Evolutionary conservation across 371 early-diverging fungal species (phyloP).

Genomic region (Mortierella sp.): DNA sequence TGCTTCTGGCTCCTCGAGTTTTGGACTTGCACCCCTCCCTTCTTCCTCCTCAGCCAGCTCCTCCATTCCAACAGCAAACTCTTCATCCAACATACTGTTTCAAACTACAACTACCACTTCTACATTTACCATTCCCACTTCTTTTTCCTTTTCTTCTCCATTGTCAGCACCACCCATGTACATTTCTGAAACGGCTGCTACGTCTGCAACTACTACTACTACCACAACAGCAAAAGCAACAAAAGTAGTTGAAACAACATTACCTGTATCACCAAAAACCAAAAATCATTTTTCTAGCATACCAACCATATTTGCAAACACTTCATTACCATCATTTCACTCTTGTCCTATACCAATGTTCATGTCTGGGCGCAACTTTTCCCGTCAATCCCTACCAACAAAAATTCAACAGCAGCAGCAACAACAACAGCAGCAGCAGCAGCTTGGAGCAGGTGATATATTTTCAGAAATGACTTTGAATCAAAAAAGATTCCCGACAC

Average conservation of each 20-base stretch:
- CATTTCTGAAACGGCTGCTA: not conserved
- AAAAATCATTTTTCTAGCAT: not conserved
- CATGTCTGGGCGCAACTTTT: not conserved
- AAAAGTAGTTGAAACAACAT: not conserved
- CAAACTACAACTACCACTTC: not conserved
- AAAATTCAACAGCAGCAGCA: slow-evolving; percentile 5
- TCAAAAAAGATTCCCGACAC: slow-evolving; percentile 2
- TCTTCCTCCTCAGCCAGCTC: not conserved
- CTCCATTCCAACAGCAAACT: not conserved
- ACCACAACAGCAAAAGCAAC: not conserved
- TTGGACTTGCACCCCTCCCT: not conserved
- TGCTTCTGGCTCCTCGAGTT: not conserved
- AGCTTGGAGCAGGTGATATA: slow-evolving; percentile 1
- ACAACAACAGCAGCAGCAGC: not conserved
- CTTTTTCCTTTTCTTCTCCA: not conserved
- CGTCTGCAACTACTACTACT: not conserved
- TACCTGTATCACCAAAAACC: not conserved
- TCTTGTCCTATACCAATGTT: not conserved
- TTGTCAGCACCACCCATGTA: not conserved
- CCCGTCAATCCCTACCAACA: not conserved
- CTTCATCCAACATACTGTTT: not conserved
- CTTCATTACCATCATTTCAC: not conserved
- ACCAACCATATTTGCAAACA: not conserved
- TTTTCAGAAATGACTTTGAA: slow-evolving; percentile 7
- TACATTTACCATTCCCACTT: too few relatives aligned